These are phyloP conservation scores for Cladorrhinum sp. DNA, from an alignment of 2,329 filamentous ascomycete genomes.

Conservation along the genomic window DNA sequence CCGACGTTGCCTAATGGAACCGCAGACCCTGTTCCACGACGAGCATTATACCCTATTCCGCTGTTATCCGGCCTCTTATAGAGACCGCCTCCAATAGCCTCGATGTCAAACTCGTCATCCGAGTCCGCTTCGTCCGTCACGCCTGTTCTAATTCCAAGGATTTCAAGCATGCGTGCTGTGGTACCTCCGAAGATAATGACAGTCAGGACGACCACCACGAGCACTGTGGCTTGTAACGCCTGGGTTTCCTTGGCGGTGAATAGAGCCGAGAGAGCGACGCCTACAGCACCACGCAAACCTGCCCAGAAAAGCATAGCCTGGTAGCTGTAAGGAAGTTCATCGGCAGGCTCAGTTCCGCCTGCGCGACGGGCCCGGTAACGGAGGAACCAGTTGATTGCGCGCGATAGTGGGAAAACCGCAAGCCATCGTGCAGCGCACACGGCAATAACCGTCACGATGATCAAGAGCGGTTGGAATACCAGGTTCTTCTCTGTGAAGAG, in stretches of 20 bases:
- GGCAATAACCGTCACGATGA: slow-evolving; percentile 85
- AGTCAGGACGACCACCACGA: slow-evolving; percentile 94
- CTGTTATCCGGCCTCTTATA: slow-evolving; percentile 70
- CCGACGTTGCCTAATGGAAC: slow-evolving; percentile 53
- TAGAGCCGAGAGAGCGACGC: slow-evolving; percentile 88
- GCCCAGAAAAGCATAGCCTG: slow-evolving; percentile 99
- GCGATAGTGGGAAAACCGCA: slow-evolving; percentile 89
- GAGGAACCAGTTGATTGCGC: slow-evolving; percentile 87
- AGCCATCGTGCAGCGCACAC: slow-evolving; percentile 92
- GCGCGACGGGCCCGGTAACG: slow-evolving; percentile 76
- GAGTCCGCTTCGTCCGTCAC: slow-evolving; percentile 97
- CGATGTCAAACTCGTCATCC: slow-evolving; percentile 98
- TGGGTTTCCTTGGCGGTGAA: slow-evolving; percentile 78
- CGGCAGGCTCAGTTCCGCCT: slow-evolving; percentile 65
- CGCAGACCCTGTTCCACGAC: slow-evolving; percentile 59
- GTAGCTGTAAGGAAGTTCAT: slow-evolving; percentile 91
- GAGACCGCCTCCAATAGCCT: slow-evolving; percentile 70
- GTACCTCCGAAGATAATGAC: slow-evolving; percentile 99
- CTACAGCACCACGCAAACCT: slow-evolving; percentile 89
- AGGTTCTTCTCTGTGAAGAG: slow-evolving; percentile 88
- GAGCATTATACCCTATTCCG: slow-evolving; percentile 74
- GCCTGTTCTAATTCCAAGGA: slow-evolving; percentile 91
- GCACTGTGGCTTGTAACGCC: slow-evolving; percentile 86
- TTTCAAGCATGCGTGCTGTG: slow-evolving; percentile 95
- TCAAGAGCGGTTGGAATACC: slow-evolving; percentile 90